Conservation (phyloP, 179 eudicot species). For the Spergularia azorica region DNA sequence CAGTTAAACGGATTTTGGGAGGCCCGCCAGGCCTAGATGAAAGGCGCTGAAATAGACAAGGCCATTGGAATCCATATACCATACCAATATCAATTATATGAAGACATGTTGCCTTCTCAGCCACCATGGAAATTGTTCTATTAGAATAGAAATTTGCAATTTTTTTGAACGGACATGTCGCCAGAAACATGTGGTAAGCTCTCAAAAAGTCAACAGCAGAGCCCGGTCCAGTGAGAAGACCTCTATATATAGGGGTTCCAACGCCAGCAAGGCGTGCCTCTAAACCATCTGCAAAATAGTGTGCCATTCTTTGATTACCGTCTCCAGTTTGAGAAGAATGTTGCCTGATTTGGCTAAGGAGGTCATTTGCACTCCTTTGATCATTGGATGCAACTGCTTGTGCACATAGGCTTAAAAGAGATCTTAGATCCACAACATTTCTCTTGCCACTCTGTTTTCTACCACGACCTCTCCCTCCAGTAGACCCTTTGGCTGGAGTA, state of each 20-base stretch:
- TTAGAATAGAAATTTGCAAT: slow-evolving; percentile 41
- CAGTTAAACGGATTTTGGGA: slow-evolving; percentile 46
- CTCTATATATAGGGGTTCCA: slow-evolving; percentile 41
- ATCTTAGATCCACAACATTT: slow-evolving; percentile 60
- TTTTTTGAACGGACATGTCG: slow-evolving; percentile 49
- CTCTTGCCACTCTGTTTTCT: slow-evolving; percentile 42
- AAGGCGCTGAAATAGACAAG: slow-evolving; percentile 42
- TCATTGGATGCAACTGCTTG: slow-evolving; percentile 64
- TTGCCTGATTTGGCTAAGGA: slow-evolving; percentile 57
- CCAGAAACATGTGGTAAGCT: slow-evolving; percentile 50
- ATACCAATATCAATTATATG: slow-evolving; percentile 55
- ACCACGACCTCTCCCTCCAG: slow-evolving; percentile 50
- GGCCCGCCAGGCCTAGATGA: slow-evolving; percentile 50
- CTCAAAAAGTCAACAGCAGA: slow-evolving; percentile 45
- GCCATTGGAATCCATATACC: slow-evolving; percentile 56
- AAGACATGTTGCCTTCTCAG: slow-evolving; percentile 39
- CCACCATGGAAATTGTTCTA: slow-evolving; percentile 33
- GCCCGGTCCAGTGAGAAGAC: slow-evolving; percentile 36
- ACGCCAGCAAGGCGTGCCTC: slow-evolving; percentile 64
- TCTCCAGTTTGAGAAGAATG: slow-evolving; percentile 63
- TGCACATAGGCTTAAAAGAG: slow-evolving; percentile 63
- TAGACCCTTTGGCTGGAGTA: slow-evolving; percentile 38
- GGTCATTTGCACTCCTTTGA: slow-evolving; percentile 54
- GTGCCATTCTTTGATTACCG: slow-evolving; percentile 74
- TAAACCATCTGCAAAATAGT: slow-evolving; percentile 76